Conservation (phyloP, 2,329 filamentous ascomycete species). For the Fusarium luffae region DNA sequence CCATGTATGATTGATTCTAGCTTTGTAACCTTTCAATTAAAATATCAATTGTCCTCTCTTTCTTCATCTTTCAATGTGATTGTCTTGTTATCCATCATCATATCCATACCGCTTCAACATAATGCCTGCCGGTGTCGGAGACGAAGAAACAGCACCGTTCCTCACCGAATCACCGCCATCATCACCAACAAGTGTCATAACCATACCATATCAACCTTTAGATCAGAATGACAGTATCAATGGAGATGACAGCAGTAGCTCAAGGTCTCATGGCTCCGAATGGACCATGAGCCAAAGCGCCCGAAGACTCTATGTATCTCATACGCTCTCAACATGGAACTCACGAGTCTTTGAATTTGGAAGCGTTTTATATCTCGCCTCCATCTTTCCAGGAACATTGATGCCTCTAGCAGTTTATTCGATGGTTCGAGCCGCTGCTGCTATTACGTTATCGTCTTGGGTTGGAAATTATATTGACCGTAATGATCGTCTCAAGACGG, state of each 20-base stretch:
- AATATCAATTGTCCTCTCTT: neutral
- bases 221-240: neutral
- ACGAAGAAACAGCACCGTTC: conserved; percentile 25
- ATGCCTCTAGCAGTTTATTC: conserved; percentile 77
- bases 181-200: neutral
- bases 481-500: conserved; percentile 60
- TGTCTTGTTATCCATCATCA: neutral
- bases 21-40: neutral
- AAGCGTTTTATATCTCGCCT: conserved; percentile 67
- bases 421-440: conserved; percentile 66
- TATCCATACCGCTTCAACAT: neutral
- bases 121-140: conserved; percentile 29
- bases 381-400: conserved; percentile 67
- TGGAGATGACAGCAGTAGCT: neutral
- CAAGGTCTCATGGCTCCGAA: neutral
- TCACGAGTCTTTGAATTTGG: conserved; percentile 73
- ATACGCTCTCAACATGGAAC: conserved; percentile 73
- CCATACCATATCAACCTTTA: conserved; percentile 2
- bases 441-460: conserved; percentile 67
- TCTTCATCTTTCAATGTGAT: neutral
- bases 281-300: conserved; percentile 39
- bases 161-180: conserved; percentile 5
- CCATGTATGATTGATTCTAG: neutral
- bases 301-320: conserved; percentile 64
- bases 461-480: conserved; percentile 70